Evolutionary conservation across 2,329 filamentous ascomycete species (phyloP), one percentile per base, ranked within the genome.

Genomic region (Chaetomium sp.): DNA sequence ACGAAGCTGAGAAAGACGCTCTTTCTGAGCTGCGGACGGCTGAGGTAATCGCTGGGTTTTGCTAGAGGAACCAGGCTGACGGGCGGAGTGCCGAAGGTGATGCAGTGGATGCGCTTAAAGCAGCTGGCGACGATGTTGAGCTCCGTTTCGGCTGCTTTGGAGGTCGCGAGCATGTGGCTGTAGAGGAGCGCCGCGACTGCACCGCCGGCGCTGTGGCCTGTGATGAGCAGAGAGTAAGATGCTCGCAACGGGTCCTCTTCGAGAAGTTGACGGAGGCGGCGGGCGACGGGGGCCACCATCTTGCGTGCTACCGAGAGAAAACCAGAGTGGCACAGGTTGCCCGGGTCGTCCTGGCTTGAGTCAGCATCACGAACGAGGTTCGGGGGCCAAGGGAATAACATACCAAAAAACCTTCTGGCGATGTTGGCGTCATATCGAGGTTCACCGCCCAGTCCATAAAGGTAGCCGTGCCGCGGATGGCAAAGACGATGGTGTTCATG

Each of bases 371-470:
- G 1, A 29, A 16, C 4, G 16, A 1, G 1, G 0, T 6, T 16
- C 13, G 29, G 19, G 31, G 27, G 29, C 4, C 9, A 19, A 21
- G 31, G 6, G 9, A 13, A 49, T 29, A 38, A 27, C 62, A 16
- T 64, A 64, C 62, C 29, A 96, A 81, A 73, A 96, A 95, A 1
- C 84, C 85, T 0, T 73, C 74, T 0, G 92, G 91, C 1, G 86
- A 81, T 0, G 84, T 81, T 0, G 91, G 91, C 0, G 84, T 86
- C 1, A 85, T 85, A 57, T 90, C 86, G 61, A 95, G 83, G 74
- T 96, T 96, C 54, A 95, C 90, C 1, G 90, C 85, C 92, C 92
- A 96, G 77, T 96, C 92, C 79, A 90, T 87, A 70, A 95, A 90
- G 7, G 86, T 90, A 27, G 91, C 87, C 0, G 88, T 92, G 23